Evolutionary conservation across 1,284 basidiomycete species (phyloP).

Genomic region (Boletus semigastroideus): DNA sequence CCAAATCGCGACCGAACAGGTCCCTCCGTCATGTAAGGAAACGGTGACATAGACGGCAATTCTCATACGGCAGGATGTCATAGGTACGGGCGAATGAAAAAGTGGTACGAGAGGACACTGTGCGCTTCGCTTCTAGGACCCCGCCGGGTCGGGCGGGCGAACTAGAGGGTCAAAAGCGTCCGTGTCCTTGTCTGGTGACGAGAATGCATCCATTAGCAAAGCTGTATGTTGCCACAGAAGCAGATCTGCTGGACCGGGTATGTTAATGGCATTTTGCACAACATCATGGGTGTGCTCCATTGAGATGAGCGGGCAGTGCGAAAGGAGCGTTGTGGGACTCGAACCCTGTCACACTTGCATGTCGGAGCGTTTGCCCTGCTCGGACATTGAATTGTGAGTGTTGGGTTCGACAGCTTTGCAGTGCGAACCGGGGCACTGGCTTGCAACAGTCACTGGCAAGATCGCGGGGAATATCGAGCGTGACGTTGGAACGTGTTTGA

Average conservation of each 20-base stretch:
- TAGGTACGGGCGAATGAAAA: constrained; percentile 2
- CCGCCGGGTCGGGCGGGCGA: constrained; percentile 6
- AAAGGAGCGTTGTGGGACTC: not conserved
- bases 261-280: not conserved
- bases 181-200: constrained; percentile 7
- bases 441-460: not conserved
- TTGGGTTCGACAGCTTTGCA: not conserved
- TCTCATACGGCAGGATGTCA: constrained; percentile 17
- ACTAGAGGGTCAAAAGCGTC: constrained; percentile 1
- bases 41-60: constrained; percentile 1
- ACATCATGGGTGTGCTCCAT: not conserved
- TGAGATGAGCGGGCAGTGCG: not conserved
- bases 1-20: constrained; percentile 16
- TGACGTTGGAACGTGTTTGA: not conserved
- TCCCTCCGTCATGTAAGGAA: constrained; percentile 18
- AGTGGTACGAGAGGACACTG: constrained; percentile 2
- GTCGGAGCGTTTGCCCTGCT: constrained; percentile 1
- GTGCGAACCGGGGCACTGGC: not conserved
- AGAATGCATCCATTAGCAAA: not conserved
- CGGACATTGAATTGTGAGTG: constrained; percentile 1
- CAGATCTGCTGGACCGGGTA: constrained; percentile 3
- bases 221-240: constrained; percentile 1
- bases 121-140: constrained; percentile 1
- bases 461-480: not conserved
- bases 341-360: not conserved